A percentile compares a stretch with the other conserved stretches of the same genome.
These are phyloP conservation scores for Scenedesmus sp. DNA, from an alignment of 163 green algal genomes.

Conservation along the genomic window DNA sequence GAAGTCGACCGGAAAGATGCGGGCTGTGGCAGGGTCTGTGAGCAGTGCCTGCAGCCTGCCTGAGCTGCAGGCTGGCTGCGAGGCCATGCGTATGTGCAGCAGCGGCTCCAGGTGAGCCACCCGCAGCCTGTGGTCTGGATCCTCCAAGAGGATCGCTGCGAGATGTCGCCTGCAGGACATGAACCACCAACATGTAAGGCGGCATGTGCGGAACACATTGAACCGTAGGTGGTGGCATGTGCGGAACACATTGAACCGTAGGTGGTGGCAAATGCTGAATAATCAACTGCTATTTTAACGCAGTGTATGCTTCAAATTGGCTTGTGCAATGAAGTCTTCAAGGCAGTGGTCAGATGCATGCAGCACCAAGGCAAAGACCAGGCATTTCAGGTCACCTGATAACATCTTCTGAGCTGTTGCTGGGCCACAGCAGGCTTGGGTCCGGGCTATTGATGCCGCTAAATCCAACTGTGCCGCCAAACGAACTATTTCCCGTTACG, in stretches of 20 bases:
- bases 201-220: background rate
- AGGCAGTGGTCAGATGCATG: background rate
- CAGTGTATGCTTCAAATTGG: too few species aligned
- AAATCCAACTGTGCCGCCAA: background rate
- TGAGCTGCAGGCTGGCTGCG: background rate
- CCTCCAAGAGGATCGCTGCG: constrained; percentile 39
- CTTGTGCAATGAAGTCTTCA: background rate
- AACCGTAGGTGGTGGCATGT: background rate
- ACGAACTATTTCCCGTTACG: background rate
- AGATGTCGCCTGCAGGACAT: constrained; percentile 36
- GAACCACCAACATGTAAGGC: background rate
- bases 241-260: background rate
- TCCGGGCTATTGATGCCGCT: background rate
- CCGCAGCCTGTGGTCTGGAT: constrained; percentile 52
- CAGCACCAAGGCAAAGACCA: background rate
- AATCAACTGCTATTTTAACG: too few species aligned
- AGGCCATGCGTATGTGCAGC: constrained; percentile 37
- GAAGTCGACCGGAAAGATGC: constrained; percentile 38
- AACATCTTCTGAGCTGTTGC: constrained; percentile 27
- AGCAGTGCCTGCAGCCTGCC: constrained; percentile 30
- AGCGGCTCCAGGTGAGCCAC: constrained; percentile 45
- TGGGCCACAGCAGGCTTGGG: background rate
- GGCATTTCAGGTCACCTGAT: constrained; percentile 7
- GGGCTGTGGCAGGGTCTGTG: constrained; percentile 9
- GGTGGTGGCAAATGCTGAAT: too few species aligned